phyloP scores from a whole-genome alignment of 495 filamentous ascomycete genomes.

The Trichoderma virens region DNA sequence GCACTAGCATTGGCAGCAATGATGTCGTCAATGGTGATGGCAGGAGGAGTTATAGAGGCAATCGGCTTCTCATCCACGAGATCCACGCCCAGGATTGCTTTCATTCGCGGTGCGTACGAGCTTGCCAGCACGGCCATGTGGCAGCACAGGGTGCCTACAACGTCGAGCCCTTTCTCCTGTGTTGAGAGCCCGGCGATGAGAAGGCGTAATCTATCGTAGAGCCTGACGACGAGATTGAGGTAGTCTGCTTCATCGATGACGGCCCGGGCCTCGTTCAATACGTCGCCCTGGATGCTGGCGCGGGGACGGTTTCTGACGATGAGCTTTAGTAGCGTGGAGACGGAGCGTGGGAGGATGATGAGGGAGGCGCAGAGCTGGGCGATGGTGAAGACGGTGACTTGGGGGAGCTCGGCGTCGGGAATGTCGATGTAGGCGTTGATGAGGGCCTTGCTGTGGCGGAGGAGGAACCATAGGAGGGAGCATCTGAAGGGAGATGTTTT shows the following conservation, averaged over 20 bases:
- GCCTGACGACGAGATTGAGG: background rate
- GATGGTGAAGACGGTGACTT: background rate
- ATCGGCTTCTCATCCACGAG: background rate
- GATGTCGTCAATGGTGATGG: background rate
- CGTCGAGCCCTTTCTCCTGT: background rate
- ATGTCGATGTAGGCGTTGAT: background rate
- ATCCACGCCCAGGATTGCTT: background rate
- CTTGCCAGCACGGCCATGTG: background rate
- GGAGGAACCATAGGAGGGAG: slow-evolving; percentile 1
- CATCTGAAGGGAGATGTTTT: background rate
- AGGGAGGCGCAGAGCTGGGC: slow-evolving; percentile 3
- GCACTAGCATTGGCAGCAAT: background rate
- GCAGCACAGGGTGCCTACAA: background rate
- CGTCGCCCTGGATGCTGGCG: background rate
- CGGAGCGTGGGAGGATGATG: background rate
- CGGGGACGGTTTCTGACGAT: background rate
- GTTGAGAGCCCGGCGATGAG: background rate
- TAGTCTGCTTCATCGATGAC: background rate
- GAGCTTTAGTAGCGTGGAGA: background rate
- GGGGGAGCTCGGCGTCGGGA: background rate
- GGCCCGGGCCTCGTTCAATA: background rate
- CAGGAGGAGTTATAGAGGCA: background rate
- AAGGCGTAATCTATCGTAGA: background rate
- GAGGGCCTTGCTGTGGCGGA: slow-evolving; percentile 4
- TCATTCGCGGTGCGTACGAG: background rate